Evolutionary conservation across 805 yeast genomes (phyloP).

Genomic region (Barnettozyma sp.): DNA sequence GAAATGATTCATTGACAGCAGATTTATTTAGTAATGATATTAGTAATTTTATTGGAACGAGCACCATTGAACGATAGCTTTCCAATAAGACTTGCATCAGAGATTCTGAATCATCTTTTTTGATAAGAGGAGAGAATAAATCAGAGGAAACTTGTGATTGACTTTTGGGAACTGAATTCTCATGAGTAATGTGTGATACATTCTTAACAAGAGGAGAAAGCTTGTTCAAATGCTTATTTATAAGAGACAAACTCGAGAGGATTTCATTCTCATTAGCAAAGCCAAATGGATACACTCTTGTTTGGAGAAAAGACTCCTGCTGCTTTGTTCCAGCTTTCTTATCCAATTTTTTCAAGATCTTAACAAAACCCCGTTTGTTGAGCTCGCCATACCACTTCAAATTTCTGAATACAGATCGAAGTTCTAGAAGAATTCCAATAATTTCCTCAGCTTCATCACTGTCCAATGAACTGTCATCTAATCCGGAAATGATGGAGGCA

Average conservation of each 20-base stretch:
- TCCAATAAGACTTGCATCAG: conserved; percentile 39
- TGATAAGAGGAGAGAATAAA: conserved; percentile 24
- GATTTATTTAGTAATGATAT: conserved; percentile 61
- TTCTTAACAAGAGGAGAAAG: conserved; percentile 38
- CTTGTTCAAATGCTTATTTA: conserved; percentile 46
- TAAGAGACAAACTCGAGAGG: conserved; percentile 41
- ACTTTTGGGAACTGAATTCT: not conserved
- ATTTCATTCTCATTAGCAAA: conserved; percentile 69
- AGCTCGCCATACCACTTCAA: conserved; percentile 92
- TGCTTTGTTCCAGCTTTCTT: conserved; percentile 64
- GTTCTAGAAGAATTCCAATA: conserved; percentile 61
- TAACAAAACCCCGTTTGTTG: conserved; percentile 82
- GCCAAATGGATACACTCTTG: conserved; percentile 66
- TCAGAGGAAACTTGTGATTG: conserved; percentile 18
- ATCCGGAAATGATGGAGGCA: conserved; percentile 25
- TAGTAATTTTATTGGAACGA: conserved; percentile 47
- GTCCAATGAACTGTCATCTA: conserved; percentile 23
- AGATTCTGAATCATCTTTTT: conserved; percentile 37
- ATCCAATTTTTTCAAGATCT: conserved; percentile 85
- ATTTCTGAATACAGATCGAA: conserved; percentile 69
- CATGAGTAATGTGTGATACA: too few species aligned
- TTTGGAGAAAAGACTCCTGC: conserved; percentile 49
- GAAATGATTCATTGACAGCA: conserved; percentile 45
- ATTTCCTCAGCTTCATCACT: conserved; percentile 54
- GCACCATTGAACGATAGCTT: conserved; percentile 37